Conservation (phyloP, 108 stramenopile species). For the Cyclotella distinguenda region DNA sequence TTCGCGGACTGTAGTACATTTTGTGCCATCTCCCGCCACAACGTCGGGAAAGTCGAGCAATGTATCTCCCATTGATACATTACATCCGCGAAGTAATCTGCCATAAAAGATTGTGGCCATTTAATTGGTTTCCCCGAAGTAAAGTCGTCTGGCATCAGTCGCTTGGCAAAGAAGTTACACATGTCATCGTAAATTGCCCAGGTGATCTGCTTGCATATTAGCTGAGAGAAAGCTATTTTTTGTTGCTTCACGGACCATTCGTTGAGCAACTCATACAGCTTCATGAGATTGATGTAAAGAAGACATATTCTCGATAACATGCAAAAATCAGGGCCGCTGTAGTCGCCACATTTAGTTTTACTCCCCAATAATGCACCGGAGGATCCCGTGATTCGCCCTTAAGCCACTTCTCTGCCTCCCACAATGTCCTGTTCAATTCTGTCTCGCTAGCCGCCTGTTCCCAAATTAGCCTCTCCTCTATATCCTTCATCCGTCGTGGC, state of each 20-base stretch:
- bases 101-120: background rate
- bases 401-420: constrained; percentile 3
- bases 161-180: background rate
- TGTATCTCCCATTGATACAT: background rate
- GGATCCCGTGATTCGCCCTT: background rate
- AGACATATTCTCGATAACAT: background rate
- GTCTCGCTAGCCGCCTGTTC: constrained; percentile 6
- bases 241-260: background rate
- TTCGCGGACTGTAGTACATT: too few relatives aligned
- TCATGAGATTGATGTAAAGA: background rate
- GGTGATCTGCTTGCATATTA: constrained; percentile 7
- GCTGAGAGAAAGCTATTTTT: background rate
- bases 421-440: background rate
- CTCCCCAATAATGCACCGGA: background rate
- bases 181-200: constrained; percentile 10
- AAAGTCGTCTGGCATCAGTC: background rate
- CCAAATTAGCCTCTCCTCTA: background rate
- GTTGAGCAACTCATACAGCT: background rate
- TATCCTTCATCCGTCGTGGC: background rate
- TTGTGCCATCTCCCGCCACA: constrained; percentile 5
- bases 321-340: constrained; percentile 1
- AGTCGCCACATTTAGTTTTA: constrained; percentile 7
- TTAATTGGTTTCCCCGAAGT: background rate
- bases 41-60: constrained; percentile 7
- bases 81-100: background rate